A percentile compares a stretch with the other conserved stretches of the same genome.
Conservation (phyloP, 2,329 filamentous ascomycete species). For the Paracoccidioides brasiliensis region DNA sequence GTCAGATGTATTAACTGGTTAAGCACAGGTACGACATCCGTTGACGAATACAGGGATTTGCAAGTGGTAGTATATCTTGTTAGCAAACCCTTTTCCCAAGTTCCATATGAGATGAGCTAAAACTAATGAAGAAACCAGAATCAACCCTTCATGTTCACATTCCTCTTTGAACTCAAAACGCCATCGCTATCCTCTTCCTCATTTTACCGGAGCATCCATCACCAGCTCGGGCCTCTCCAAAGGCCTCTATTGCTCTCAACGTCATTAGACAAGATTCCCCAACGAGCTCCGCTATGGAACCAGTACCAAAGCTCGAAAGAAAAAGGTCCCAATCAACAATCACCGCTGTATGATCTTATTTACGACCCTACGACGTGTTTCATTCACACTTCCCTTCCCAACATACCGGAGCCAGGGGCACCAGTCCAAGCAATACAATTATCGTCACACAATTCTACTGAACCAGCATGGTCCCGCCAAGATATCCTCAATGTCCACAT, state of each 20-base stretch:
- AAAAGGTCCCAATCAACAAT: slow-evolving; percentile 20
- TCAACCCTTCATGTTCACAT: slow-evolving; percentile 40
- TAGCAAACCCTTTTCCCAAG: slow-evolving; percentile 9
- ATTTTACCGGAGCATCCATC: slow-evolving; percentile 37
- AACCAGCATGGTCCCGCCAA: slow-evolving; percentile 37
- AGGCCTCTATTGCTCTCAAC: slow-evolving; percentile 35
- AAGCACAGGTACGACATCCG: background rate
- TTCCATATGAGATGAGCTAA: background rate
- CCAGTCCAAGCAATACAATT: slow-evolving; percentile 13
- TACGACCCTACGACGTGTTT: slow-evolving; percentile 47
- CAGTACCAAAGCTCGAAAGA: slow-evolving; percentile 22
- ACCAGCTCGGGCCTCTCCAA: slow-evolving; percentile 37
- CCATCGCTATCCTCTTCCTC: slow-evolving; percentile 28
- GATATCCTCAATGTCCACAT: slow-evolving; percentile 51
- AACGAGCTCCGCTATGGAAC: slow-evolving; percentile 23
- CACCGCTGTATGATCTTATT: slow-evolving; percentile 46
- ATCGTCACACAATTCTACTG: slow-evolving; percentile 7
- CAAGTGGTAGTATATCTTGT: slow-evolving; percentile 33
- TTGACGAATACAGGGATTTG: slow-evolving; percentile 9
- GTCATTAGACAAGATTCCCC: slow-evolving; percentile 28
- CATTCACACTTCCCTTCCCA: slow-evolving; percentile 49
- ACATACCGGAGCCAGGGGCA: slow-evolving; percentile 45
- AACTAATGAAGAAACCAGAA: slow-evolving; percentile 2
- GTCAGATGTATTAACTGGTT: background rate
- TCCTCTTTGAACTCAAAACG: slow-evolving; percentile 34